Conservation (phyloP, 306 rosid genomes). For the Styphnolobium japonicum region DNA sequence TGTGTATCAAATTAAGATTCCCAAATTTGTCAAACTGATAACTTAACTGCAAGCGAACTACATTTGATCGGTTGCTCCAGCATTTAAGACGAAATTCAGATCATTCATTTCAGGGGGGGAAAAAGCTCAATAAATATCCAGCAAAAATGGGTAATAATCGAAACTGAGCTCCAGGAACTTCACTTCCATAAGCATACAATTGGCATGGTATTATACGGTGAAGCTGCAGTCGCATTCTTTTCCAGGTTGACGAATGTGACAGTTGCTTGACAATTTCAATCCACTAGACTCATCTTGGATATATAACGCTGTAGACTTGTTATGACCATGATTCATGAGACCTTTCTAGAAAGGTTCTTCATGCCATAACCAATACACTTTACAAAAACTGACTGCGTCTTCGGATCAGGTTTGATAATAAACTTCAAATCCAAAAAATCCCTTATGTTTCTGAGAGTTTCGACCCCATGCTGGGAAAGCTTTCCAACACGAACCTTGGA, state of each 20-base stretch:
- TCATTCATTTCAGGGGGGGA: background rate
- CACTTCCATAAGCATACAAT: background rate
- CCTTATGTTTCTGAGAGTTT: slow-evolving; percentile 64
- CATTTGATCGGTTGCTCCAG: background rate
- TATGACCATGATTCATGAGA: slow-evolving; percentile 36
- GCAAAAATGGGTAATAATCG: slow-evolving; percentile 16
- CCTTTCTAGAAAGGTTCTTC: slow-evolving; percentile 75
- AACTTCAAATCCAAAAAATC: slow-evolving; percentile 75
- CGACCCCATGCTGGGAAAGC: slow-evolving; percentile 74
- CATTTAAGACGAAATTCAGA: background rate
- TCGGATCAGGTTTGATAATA: slow-evolving; percentile 70
- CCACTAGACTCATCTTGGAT: background rate
- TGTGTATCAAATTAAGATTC: too few species aligned
- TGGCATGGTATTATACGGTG: too few species aligned
- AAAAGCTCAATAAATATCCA: background rate
- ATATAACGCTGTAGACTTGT: background rate
- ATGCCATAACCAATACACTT: slow-evolving; percentile 75
- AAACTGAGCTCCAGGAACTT: background rate
- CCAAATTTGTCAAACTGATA: too few species aligned
- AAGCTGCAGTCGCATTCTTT: background rate
- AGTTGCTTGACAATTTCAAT: background rate
- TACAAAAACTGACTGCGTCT: slow-evolving; percentile 71
- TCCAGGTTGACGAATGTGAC: background rate
- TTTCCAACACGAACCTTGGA: slow-evolving; percentile 89
- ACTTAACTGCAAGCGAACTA: too few species aligned